Conservation (phyloP, 1,139 yeast species). For the Blastobotrys elegans region DNA sequence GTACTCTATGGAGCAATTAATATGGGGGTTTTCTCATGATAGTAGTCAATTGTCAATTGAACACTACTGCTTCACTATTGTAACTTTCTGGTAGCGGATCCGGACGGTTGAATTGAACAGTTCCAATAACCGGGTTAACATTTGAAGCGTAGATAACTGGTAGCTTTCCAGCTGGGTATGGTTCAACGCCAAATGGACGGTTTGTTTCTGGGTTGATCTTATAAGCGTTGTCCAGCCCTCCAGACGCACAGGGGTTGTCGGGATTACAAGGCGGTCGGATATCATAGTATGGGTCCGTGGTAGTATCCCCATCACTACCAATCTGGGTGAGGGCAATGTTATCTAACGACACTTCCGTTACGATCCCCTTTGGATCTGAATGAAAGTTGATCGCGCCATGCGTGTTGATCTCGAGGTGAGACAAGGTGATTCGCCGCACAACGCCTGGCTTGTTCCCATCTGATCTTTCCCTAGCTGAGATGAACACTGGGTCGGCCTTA, state of each 20-base stretch:
- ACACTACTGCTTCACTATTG: background rate
- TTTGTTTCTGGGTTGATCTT: conserved; percentile 1
- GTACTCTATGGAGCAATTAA: too few species aligned
- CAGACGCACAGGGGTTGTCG: conserved; percentile 6
- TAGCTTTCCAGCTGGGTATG: conserved; percentile 2
- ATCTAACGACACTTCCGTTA: background rate
- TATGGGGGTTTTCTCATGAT: too few species aligned
- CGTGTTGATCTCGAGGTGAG: background rate
- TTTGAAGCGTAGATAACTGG: background rate
- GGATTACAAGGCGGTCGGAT: conserved; percentile 16
- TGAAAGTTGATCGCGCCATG: background rate
- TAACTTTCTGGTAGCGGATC: background rate
- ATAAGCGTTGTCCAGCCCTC: conserved; percentile 14
- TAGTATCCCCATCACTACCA: background rate
- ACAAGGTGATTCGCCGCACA: background rate
- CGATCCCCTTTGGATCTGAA: background rate
- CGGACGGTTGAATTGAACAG: background rate
- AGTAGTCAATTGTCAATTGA: too few species aligned
- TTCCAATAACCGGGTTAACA: background rate
- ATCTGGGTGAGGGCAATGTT: background rate
- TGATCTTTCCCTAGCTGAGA: conserved; percentile 11
- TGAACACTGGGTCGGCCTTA: conserved; percentile 14
- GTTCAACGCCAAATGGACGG: background rate
- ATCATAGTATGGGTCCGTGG: conserved; percentile 3
- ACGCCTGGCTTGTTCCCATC: conserved; percentile 7